Base-by-base conservation (phyloP, 163 green algal genomes). In the Picocystis sp. region DNA sequence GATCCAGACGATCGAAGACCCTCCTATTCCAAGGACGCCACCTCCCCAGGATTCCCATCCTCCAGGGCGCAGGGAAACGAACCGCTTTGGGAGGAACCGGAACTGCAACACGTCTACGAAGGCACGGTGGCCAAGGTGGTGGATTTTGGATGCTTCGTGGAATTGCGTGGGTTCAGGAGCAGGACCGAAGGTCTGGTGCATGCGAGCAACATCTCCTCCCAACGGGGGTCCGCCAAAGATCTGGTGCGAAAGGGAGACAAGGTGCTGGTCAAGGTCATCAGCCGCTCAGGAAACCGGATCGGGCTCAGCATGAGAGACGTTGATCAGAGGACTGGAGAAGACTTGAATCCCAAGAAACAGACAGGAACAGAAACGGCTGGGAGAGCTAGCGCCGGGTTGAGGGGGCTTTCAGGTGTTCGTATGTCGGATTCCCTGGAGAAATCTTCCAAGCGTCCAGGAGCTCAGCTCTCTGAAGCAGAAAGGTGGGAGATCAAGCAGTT, bases 81-180 rank as follows among this genome's bases (percentile, higher is more conserved):
- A 23, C 55, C 55, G 3, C 2, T 82, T 47, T 57, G 55, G 2
- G 73, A 80, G 11, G 68, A 73, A 48, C 73, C 86, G 0, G 76
- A 80, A 64, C 58, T 92, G 14, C 84, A 80, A 38, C 65, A 47
- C 2, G 69, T 93, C 42, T 97, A 96, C 66, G 64, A 69, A 60
- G 70, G 17, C 22, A 64, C 56, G 13, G 84, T 99, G 34, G 79
- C 64, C 17, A 75, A 77, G 43, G 72, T 93, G 21, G 87, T 95
- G 78, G 85, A 95, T 55, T 94, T 94, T 75, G 90, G 90, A 11
- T 87, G 73, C 65, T 99, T 98, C 66, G 85, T 96, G 57, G 80
- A 94, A 74, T 72, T 99, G 43, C 49, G 78, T 21, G 75, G 74
- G 47, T 79, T 91, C 51, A 41, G 57, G 1, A 52, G 56, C 22